These are phyloP conservation scores for Pisolithus thermaeus DNA, from an alignment of 1,284 basidiomycete genomes.

Conservation along the genomic window DNA sequence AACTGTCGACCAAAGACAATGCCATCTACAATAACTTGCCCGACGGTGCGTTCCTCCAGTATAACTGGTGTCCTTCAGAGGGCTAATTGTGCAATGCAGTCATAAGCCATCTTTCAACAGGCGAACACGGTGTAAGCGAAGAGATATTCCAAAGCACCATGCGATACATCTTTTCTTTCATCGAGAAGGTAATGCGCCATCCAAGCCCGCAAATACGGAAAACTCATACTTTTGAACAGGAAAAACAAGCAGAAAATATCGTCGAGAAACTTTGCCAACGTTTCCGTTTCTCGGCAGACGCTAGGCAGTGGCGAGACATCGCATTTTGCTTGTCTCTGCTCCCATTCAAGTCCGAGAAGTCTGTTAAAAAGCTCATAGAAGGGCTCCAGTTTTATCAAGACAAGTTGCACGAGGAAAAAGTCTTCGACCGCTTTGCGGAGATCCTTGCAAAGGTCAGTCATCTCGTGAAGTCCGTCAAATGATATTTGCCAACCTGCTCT, in stretches of 20 bases:
- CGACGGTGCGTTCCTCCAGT: slow-evolving; percentile 38
- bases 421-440: slow-evolving; percentile 83
- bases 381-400: slow-evolving; percentile 90
- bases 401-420: slow-evolving; percentile 86
- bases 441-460: slow-evolving; percentile 69
- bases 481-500: slow-evolving; percentile 1
- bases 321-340: slow-evolving; percentile 92
- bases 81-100: slow-evolving; percentile 42
- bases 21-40: slow-evolving; percentile 99
- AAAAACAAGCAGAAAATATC: slow-evolving; percentile 93
- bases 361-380: slow-evolving; percentile 94
- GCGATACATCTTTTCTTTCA: slow-evolving; percentile 94
- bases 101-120: slow-evolving; percentile 90
- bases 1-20: slow-evolving; percentile 97
- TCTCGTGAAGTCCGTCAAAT: not conserved
- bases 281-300: slow-evolving; percentile 84
- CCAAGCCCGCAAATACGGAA: not conserved
- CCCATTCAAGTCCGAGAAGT: slow-evolving; percentile 95
- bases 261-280: slow-evolving; percentile 94
- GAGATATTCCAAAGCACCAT: slow-evolving; percentile 90
- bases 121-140: slow-evolving; percentile 92
- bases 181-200: slow-evolving; percentile 74
- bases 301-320: slow-evolving; percentile 96
- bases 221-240: slow-evolving; percentile 38
- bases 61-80: not conserved